Evolutionary conservation across 176 grass and related monocot species (phyloP).

Genomic region (Tillandsia fasciculata): DNA sequence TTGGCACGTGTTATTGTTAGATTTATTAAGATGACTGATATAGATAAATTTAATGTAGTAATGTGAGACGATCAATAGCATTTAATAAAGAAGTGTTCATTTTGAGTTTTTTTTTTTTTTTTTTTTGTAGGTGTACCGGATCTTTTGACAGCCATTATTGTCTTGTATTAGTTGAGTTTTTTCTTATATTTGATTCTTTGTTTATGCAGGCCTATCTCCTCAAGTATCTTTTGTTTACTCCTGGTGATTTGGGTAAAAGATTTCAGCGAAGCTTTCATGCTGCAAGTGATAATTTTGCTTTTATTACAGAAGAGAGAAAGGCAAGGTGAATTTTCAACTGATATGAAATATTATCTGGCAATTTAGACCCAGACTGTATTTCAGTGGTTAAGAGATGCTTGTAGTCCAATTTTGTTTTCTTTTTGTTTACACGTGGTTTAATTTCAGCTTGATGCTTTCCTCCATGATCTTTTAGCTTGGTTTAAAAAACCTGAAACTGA

Average conservation of each 20-base stretch:
- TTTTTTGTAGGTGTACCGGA: background rate
- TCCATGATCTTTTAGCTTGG: too few relatives aligned
- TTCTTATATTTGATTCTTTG: conserved; percentile 25
- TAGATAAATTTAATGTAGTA: background rate
- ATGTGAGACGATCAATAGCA: background rate
- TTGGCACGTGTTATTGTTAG: too few relatives aligned
- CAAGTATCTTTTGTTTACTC: conserved; percentile 93
- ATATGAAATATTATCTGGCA: background rate
- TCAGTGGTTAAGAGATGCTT: too few relatives aligned
- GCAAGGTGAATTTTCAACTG: conserved; percentile 51
- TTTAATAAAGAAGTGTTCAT: background rate
- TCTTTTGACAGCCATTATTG: background rate
- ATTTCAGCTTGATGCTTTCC: too few relatives aligned
- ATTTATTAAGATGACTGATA: background rate
- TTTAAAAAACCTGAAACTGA: too few relatives aligned
- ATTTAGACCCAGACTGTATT: too few relatives aligned
- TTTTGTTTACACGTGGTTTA: too few relatives aligned
- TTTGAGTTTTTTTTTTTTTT: background rate
- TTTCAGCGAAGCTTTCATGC: conserved; percentile 49
- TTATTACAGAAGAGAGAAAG: conserved; percentile 76
- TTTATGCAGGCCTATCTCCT: conserved; percentile 86
- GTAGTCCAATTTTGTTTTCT: too few relatives aligned
- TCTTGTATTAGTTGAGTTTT: background rate
- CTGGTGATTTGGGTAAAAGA: conserved; percentile 53
- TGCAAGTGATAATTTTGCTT: conserved; percentile 58